phyloP scores from a whole-genome alignment of 2,329 filamentous ascomycete genomes.

The Tolypocladium endophyticum region DNA sequence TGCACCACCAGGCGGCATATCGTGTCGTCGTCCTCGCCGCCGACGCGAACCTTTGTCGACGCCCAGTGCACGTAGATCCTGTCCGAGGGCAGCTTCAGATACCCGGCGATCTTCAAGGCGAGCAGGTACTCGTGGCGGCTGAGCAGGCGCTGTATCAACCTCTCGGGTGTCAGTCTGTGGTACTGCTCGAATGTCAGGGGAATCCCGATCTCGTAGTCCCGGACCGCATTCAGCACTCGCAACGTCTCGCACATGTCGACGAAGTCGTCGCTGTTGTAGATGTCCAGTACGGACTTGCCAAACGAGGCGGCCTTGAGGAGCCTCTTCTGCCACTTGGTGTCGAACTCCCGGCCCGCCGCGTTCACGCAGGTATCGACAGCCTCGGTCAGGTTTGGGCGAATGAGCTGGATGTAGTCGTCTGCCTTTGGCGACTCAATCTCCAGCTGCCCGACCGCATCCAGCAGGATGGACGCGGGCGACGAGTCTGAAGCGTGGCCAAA shows the following conservation, averaged over 20 bases:
- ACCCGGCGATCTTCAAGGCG: slow-evolving; percentile 78
- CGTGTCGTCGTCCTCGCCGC: slow-evolving; percentile 75
- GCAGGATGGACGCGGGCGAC: slow-evolving; percentile 79
- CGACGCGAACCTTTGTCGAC: slow-evolving; percentile 80
- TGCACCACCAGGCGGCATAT: slow-evolving; percentile 82
- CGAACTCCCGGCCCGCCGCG: slow-evolving; percentile 87
- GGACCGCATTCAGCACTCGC: slow-evolving; percentile 82
- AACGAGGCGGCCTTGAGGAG: slow-evolving; percentile 94
- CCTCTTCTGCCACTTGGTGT: slow-evolving; percentile 85
- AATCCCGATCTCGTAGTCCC: slow-evolving; percentile 83
- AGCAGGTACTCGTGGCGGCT: slow-evolving; percentile 87
- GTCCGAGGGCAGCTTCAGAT: slow-evolving; percentile 75
- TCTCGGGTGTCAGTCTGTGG: slow-evolving; percentile 78
- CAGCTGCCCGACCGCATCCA: slow-evolving; percentile 85
- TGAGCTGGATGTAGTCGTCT: slow-evolving; percentile 94
- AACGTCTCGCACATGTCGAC: slow-evolving; percentile 96
- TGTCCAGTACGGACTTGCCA: slow-evolving; percentile 91
- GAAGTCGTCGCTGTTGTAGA: slow-evolving; percentile 97
- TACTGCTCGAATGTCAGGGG: slow-evolving; percentile 92
- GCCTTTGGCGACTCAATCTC: slow-evolving; percentile 93
- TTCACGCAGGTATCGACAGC: slow-evolving; percentile 91
- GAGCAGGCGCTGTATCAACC: slow-evolving; percentile 74
- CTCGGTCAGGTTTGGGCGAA: slow-evolving; percentile 76
- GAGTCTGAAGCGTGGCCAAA: slow-evolving; percentile 84
- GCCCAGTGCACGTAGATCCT: slow-evolving; percentile 96